A percentile compares a stretch with the other conserved stretches of the same genome.
phyloP scores from a whole-genome alignment of 441 rosid genomes.

The Corymbia citriodora region DNA sequence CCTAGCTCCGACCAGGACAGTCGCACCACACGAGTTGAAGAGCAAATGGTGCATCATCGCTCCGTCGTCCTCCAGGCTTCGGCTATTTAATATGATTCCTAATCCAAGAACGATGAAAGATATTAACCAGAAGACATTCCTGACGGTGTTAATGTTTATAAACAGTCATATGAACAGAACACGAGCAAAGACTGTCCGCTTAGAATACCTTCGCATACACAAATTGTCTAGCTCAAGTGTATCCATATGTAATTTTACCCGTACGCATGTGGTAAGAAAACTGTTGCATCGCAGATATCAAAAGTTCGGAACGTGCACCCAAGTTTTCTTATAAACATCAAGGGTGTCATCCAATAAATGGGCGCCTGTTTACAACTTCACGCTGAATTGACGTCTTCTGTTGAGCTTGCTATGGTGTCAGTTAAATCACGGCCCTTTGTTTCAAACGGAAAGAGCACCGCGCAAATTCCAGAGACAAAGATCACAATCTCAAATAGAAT shows the following conservation, averaged over 20 bases:
- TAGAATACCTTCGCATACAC: not conserved
- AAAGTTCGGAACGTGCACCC: not conserved
- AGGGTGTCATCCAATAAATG: not conserved
- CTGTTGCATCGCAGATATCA: not conserved
- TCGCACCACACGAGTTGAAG: not conserved
- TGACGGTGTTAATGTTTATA: not conserved
- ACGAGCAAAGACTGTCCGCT: not conserved
- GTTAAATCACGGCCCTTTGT: slow-evolving; percentile 70
- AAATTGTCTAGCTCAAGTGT: not conserved
- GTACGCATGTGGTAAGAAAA: not conserved
- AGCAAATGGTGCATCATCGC: not conserved
- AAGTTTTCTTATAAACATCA: not conserved
- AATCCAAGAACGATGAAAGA: not conserved
- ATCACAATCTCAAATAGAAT: slow-evolving; percentile 55
- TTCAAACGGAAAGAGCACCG: slow-evolving; percentile 64
- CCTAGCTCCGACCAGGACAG: not conserved
- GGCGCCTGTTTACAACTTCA: not conserved
- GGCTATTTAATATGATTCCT: not conserved
- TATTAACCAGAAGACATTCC: not conserved
- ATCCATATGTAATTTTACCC: not conserved
- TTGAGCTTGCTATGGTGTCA: slow-evolving; percentile 36
- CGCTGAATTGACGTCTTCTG: not conserved
- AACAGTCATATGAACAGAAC: not conserved
- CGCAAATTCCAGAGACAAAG: slow-evolving; percentile 56
- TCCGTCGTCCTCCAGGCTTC: not conserved